A percentile compares a stretch with the other conserved stretches of the same genome.
phyloP scores from a whole-genome alignment of 2,329 filamentous ascomycete genomes.

The Coniella vitis region DNA sequence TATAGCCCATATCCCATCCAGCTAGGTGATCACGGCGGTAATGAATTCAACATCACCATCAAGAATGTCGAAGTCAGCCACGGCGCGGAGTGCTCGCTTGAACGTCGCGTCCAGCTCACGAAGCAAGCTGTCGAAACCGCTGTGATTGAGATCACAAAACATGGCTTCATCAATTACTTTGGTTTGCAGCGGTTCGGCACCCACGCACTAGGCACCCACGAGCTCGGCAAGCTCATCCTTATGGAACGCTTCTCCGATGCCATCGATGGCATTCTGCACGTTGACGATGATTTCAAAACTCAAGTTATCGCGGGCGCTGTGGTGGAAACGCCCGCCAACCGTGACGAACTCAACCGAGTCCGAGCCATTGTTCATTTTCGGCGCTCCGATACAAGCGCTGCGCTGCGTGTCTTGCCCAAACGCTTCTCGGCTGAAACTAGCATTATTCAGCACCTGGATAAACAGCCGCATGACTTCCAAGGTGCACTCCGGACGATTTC shows the following conservation, averaged over 20 bases:
- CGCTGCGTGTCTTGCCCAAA: constrained; percentile 54
- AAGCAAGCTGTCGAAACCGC: constrained; percentile 48
- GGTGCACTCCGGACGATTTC: constrained; percentile 77
- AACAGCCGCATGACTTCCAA: constrained; percentile 60
- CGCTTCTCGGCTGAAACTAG: constrained; percentile 75
- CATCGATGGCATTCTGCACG: constrained; percentile 69
- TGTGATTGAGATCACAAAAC: constrained; percentile 58
- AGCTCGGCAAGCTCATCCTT: constrained; percentile 77
- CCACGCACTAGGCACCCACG: constrained; percentile 77
- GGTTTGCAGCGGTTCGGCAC: constrained; percentile 96
- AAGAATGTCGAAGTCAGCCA: constrained; percentile 67
- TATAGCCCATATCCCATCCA: constrained; percentile 66
- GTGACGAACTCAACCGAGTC: constrained; percentile 74
- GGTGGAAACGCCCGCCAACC: constrained; percentile 44
- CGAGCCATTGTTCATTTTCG: constrained; percentile 71
- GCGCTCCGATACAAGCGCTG: constrained; percentile 50
- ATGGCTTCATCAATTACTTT: constrained; percentile 96
- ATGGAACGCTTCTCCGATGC: constrained; percentile 75
- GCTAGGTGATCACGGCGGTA: constrained; percentile 78
- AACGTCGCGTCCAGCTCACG: constrained; percentile 36
- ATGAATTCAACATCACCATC: constrained; percentile 88
- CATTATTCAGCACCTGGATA: constrained; percentile 70
- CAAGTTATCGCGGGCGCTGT: constrained; percentile 43
- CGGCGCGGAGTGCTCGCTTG: constrained; percentile 38
- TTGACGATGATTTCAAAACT: constrained; percentile 54